These are phyloP conservation scores for Cyclotella cryptica DNA, from an alignment of 108 stramenopile species.

Conservation along the genomic window DNA sequence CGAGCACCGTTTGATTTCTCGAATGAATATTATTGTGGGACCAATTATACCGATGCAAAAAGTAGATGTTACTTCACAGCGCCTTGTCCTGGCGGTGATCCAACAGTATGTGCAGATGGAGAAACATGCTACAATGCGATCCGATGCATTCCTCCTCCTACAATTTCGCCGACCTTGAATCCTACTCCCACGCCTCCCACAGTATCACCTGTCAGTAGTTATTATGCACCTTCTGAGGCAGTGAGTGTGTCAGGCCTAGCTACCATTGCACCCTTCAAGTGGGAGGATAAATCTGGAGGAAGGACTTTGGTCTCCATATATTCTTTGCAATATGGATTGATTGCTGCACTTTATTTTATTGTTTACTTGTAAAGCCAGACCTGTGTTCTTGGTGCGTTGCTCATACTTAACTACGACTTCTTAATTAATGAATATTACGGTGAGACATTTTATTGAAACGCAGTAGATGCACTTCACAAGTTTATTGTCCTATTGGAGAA, in stretches of 20 bases:
- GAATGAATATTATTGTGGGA: constrained; percentile 27
- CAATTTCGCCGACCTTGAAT: constrained; percentile 5
- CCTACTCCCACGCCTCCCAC: neutral
- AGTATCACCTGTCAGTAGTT: neutral
- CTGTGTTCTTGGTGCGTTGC: no score
- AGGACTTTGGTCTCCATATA: no score
- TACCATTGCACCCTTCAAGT: neutral
- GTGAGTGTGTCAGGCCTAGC: neutral
- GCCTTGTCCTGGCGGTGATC: constrained; percentile 17
- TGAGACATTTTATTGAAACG: no score
- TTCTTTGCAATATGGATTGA: no score
- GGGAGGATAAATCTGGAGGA: no score
- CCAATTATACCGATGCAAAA: constrained; percentile 21
- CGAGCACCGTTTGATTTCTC: constrained; percentile 30
- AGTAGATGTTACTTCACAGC: constrained; percentile 17
- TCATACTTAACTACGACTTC: no score
- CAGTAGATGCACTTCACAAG: no score
- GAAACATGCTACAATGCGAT: constrained; percentile 18
- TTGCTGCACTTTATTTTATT: no score
- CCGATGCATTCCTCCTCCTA: constrained; percentile 19
- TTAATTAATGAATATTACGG: no score
- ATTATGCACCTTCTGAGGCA: neutral
- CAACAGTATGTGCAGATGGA: constrained; percentile 1
- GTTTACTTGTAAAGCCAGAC: no score
- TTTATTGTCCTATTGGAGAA: no score